Percentiles rank a stretch among this genome's conserved stretches.
phyloP scores from a whole-genome alignment of 73 alveolate species.

The Paramecium tetraurelia region DNA sequence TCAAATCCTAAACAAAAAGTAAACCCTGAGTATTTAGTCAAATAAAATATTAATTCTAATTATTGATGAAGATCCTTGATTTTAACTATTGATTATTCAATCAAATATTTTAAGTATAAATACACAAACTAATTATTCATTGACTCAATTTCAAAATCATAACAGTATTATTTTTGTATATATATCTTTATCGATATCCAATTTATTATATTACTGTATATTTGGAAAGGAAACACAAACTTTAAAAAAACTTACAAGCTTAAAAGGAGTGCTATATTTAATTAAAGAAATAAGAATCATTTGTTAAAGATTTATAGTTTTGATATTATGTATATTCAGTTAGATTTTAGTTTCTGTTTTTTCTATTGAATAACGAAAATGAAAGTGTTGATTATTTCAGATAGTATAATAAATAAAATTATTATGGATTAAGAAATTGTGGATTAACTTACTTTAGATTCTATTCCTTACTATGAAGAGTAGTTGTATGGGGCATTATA shows the following conservation, averaged over 20 bases:
- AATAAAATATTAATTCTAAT: neutral
- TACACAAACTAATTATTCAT: too few species aligned
- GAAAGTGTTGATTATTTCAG: neutral
- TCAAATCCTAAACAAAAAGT: constrained; percentile 1
- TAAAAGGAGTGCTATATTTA: too few species aligned
- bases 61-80: neutral
- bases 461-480: constrained; percentile 33
- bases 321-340: neutral
- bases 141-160: too few species aligned
- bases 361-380: neutral
- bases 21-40: neutral
- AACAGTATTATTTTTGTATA: too few species aligned
- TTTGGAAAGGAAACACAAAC: too few species aligned
- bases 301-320: too few species aligned
- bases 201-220: too few species aligned
- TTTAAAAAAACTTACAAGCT: too few species aligned
- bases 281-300: neutral
- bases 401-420: neutral
- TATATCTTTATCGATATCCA: too few species aligned
- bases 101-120: neutral
- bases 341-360: neutral
- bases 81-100: neutral
- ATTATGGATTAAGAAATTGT: constrained; percentile 44
- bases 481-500: constrained; percentile 9
- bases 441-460: constrained; percentile 28